Conservation (phyloP, 2,329 filamentous ascomycete species). For the Ophiostoma angusticollis region DNA sequence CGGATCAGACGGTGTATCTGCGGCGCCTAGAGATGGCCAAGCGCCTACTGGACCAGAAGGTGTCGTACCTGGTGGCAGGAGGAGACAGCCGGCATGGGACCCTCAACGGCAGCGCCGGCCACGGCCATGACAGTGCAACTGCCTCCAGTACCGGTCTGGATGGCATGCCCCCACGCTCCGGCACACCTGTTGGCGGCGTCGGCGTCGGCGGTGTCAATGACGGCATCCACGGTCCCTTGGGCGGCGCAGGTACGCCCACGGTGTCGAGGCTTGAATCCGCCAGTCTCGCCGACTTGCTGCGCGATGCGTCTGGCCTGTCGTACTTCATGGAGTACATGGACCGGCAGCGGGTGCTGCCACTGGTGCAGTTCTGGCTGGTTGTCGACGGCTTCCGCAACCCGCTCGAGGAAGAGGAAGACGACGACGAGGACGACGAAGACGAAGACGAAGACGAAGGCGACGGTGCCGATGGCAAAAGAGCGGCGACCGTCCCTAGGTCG, state of each 20-base stretch:
- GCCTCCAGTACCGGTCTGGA: background rate
- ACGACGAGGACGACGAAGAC: constrained; percentile 59
- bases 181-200: background rate
- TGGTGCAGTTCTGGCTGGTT: constrained; percentile 97
- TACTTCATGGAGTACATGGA: constrained; percentile 99
- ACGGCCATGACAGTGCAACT: background rate
- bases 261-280: constrained; percentile 61
- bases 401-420: constrained; percentile 71
- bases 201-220: constrained; percentile 6
- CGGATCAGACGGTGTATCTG: constrained; percentile 68
- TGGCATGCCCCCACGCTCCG: background rate
- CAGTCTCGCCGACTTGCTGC: constrained; percentile 71
- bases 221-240: constrained; percentile 11
- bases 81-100: constrained; percentile 32
- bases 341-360: constrained; percentile 67
- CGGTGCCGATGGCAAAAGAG: constrained; percentile 55
- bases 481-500: constrained; percentile 48
- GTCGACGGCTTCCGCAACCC: constrained; percentile 94
- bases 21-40: constrained; percentile 87
- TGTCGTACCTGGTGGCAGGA: constrained; percentile 63
- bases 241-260: constrained; percentile 16
- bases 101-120: background rate
- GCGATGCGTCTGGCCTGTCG: constrained; percentile 79
- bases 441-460: constrained; percentile 54
- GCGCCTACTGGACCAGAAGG: constrained; percentile 76